These are phyloP conservation scores for Epichloe typhina DNA, from an alignment of 2,329 filamentous ascomycete genomes.

Conservation along the genomic window DNA sequence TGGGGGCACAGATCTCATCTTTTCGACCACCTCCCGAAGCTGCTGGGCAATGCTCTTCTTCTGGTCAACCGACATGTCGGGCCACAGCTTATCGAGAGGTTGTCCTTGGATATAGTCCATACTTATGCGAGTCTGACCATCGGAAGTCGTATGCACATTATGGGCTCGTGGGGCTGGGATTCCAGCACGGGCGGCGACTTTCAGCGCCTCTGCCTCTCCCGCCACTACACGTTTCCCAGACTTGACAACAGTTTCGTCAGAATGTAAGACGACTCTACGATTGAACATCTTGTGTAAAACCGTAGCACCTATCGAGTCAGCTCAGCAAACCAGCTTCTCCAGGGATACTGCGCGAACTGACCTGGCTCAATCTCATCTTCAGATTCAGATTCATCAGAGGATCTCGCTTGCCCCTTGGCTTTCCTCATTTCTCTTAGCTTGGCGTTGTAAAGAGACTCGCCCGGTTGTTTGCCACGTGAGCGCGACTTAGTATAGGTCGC, in stretches of 20 bases:
- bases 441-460: conserved; percentile 7
- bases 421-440: conserved; percentile 9
- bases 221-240: conserved; percentile 13
- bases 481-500: conserved; percentile 8
- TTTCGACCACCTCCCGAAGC: conserved; percentile 13
- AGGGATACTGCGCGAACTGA: conserved; percentile 2
- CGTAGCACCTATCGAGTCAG: conserved; percentile 8
- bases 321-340: not conserved
- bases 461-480: conserved; percentile 9
- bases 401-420: conserved; percentile 9
- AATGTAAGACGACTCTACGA: conserved; percentile 12
- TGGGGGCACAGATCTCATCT: conserved; percentile 15
- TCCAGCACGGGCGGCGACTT: conserved; percentile 8
- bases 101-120: conserved; percentile 16
- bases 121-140: conserved; percentile 10
- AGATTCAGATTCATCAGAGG: conserved; percentile 12
- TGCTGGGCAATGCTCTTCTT: conserved; percentile 13
- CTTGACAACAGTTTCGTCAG: conserved; percentile 14
- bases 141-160: conserved; percentile 6
- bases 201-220: conserved; percentile 15
- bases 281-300: conserved; percentile 11
- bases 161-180: conserved; percentile 13
- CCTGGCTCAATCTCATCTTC: conserved; percentile 14
- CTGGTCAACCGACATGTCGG: conserved; percentile 9
- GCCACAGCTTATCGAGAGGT: conserved; percentile 15